These are phyloP conservation scores for Trypanosomatidae sp. DNA, from an alignment of 208 protist genomes.

Conservation along the genomic window DNA sequence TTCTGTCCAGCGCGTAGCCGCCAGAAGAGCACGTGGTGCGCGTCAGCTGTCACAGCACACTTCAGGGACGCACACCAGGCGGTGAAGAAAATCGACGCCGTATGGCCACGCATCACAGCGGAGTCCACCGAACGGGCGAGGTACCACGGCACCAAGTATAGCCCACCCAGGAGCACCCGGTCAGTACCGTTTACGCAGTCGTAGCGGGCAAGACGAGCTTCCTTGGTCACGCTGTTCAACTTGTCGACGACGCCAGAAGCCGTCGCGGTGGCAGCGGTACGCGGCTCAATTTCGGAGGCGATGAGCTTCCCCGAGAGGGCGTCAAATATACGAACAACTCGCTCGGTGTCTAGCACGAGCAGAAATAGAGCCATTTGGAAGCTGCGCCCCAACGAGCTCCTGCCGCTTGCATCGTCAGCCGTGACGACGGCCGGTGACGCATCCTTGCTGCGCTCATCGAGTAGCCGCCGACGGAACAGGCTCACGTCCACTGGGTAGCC, in stretches of 20 bases:
- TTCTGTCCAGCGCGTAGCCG: constrained; percentile 12
- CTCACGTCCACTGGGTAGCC: constrained; percentile 79
- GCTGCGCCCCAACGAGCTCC: neutral
- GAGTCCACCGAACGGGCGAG: constrained; percentile 24
- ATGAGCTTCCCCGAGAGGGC: constrained; percentile 47
- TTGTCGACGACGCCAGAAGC: neutral
- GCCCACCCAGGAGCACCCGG: constrained; percentile 73
- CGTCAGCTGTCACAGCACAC: constrained; percentile 77
- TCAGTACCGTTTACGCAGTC: constrained; percentile 46
- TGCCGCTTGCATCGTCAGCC: neutral
- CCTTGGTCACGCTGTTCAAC: neutral
- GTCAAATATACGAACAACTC: constrained; percentile 74
- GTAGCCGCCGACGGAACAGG: constrained; percentile 44
- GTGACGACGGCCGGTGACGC: neutral
- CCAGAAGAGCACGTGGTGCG: constrained; percentile 73
- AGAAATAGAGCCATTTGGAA: constrained; percentile 40
- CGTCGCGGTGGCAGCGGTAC: neutral
- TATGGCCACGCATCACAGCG: constrained; percentile 60
- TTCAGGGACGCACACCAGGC: constrained; percentile 36
- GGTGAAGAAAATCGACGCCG: constrained; percentile 58
- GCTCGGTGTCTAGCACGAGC: constrained; percentile 74
- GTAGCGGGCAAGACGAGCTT: constrained; percentile 72
- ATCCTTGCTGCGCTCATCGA: neutral
- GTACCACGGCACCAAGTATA: constrained; percentile 73
- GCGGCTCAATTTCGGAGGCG: constrained; percentile 2